A percentile compares a stretch with the other conserved stretches of the same genome.
Conservation (phyloP, 805 yeast species). For the Yarrowia porcina region DNA sequence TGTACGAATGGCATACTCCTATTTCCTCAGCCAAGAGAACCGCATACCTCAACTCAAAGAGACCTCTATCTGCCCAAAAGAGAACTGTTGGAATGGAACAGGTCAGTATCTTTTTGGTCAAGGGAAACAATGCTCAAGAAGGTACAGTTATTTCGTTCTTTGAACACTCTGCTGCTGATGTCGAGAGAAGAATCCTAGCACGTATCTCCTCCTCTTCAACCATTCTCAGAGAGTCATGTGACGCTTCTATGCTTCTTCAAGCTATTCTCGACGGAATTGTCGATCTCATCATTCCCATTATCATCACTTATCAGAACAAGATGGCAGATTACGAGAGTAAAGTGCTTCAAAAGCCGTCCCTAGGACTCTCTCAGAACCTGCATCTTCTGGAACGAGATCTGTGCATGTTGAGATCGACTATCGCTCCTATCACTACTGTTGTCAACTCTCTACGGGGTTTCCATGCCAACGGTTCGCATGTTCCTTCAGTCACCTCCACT, state of each 20-base stretch:
- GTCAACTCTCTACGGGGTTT: conserved; percentile 48
- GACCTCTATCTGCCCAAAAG: conserved; percentile 47
- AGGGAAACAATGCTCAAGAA: conserved; percentile 32
- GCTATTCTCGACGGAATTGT: conserved; percentile 54
- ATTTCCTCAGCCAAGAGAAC: conserved; percentile 28
- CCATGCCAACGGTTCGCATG: conserved; percentile 15
- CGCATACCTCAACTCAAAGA: conserved; percentile 41
- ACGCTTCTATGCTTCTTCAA: conserved; percentile 52
- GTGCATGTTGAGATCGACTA: conserved; percentile 46
- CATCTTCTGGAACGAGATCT: conserved; percentile 55
- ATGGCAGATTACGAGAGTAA: conserved; percentile 52
- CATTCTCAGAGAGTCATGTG: conserved; percentile 49
- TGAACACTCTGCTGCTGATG: conserved; percentile 53
- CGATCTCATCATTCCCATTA: conserved; percentile 52
- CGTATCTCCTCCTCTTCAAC: conserved; percentile 49
- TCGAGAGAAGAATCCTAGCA: conserved; percentile 51
- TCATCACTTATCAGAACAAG: conserved; percentile 50
- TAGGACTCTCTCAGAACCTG: conserved; percentile 50
- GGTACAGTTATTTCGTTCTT: conserved; percentile 54
- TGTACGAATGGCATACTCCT: conserved; percentile 40
- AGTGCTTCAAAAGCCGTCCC: conserved; percentile 49
- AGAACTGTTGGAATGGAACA: conserved; percentile 54
- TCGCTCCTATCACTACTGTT: conserved; percentile 49
- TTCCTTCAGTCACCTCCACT: conserved; percentile 10
- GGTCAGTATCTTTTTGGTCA: conserved; percentile 48